Percentiles rank a stretch among this genome's conserved stretches.
These are phyloP conservation scores for Xerocomellus amylosporus DNA, from an alignment of 768 basidiomycete species.

Conservation along the genomic window DNA sequence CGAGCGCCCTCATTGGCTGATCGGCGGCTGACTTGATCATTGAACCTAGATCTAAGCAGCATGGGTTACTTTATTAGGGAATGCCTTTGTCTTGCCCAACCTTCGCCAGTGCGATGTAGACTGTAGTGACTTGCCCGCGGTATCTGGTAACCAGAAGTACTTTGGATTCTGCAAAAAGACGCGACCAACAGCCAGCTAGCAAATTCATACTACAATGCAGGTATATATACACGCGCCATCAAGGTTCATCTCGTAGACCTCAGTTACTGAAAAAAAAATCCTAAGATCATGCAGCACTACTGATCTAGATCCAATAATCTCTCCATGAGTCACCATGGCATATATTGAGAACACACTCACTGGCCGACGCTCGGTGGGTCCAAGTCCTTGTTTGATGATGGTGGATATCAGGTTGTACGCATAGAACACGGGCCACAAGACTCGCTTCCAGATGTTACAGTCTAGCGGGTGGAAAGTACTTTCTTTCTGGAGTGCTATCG, in stretches of 20 bases:
- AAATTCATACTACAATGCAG: slow-evolving; percentile 5
- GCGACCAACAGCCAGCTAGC: background rate
- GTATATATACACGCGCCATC: background rate
- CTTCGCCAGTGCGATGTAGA: background rate
- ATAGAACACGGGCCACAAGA: slow-evolving; percentile 23
- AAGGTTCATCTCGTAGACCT: background rate
- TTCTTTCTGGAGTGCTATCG: slow-evolving; percentile 47
- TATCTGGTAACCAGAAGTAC: background rate
- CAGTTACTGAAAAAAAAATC: background rate
- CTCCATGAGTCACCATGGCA: background rate
- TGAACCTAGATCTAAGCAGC: too few species aligned
- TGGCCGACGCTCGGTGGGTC: background rate
- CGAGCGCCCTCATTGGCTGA: too few species aligned
- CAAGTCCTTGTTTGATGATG: background rate
- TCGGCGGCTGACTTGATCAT: too few species aligned
- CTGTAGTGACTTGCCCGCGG: background rate
- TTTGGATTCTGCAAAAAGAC: background rate
- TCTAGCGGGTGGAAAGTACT: slow-evolving; percentile 14
- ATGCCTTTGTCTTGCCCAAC: too few species aligned
- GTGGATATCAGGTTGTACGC: background rate
- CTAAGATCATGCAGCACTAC: background rate
- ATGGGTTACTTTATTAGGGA: too few species aligned
- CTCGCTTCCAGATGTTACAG: slow-evolving; percentile 1
- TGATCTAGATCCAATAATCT: background rate
- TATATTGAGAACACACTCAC: slow-evolving; percentile 6